Evolutionary conservation across 2,329 filamentous ascomycete species (phyloP), one percentile per base, ranked within the genome.

Genomic region (Ilyonectria sp.): DNA sequence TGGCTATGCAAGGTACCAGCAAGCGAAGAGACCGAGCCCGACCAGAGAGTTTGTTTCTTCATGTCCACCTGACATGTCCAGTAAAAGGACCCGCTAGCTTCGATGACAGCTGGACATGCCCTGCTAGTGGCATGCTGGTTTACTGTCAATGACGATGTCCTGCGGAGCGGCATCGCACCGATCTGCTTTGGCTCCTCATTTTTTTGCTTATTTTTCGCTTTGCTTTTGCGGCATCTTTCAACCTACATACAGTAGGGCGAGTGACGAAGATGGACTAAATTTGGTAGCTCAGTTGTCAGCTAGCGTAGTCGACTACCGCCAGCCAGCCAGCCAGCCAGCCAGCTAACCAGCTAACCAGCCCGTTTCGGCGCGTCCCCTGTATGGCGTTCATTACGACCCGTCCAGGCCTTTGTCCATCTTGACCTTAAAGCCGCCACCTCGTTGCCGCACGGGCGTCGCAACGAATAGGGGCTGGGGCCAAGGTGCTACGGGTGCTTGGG

Each of bases 391-490:
- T 65, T 64, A 44, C 50, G 56, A 63, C 71, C 59, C 68, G 65
- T 54, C 70, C 69, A 35, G 70, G 63, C 65, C 60, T 63, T 65
- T 67, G 64, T 52, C 60, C 61, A 65, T 65, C 62, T 65, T 73
- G 62, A 67, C 67, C 56, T 69, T 46, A 37, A 62, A 58, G 26
- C 69, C 55, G 58, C 71, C 68, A 74, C 65, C 57, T 55, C 47
- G 53, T 53, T 63, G 61, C 56, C 60, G 74, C 69, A 72, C 68
- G 57, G 68, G 61, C 71, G 61, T 68, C 55, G 37, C 60, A 35
- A 60, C 50, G 54, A 70, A 75, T 73, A 75, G 71, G 74, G 74
- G 73, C 56, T 69, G 55, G 52, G 67, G 23, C 55, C 40, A 52
- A 60, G 47, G 46, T 64, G 35, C 47, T 59, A 63, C 44, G 57